These are phyloP conservation scores for Ceratocystis colombiana DNA, from an alignment of 2,329 filamentous ascomycete genomes.

Conservation along the genomic window DNA sequence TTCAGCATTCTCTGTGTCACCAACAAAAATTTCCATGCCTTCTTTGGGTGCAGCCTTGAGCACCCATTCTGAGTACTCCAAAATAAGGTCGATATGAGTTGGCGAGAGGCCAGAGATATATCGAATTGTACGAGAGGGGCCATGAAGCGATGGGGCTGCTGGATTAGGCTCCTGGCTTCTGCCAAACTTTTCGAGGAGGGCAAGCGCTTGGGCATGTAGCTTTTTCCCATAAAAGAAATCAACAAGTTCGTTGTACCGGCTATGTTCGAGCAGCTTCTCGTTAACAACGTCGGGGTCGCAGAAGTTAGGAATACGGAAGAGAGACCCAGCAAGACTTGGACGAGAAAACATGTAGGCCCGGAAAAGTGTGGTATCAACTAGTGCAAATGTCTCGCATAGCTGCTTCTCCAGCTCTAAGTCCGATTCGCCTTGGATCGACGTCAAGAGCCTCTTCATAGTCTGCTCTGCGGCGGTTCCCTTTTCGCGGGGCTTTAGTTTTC, in stretches of 20 bases:
- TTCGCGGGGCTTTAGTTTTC: constrained; percentile 47
- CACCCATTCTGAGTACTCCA: constrained; percentile 88
- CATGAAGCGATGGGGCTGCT: constrained; percentile 51
- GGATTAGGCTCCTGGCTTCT: constrained; percentile 44
- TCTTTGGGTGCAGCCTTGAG: constrained; percentile 59
- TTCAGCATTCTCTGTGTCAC: constrained; percentile 91
- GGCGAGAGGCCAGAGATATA: constrained; percentile 86
- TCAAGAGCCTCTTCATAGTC: constrained; percentile 43
- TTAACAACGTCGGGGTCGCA: constrained; percentile 94
- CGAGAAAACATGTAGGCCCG: constrained; percentile 88
- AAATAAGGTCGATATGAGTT: constrained; percentile 77
- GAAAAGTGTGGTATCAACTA: constrained; percentile 92
- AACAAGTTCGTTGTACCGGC: constrained; percentile 86
- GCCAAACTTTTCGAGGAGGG: constrained; percentile 73
- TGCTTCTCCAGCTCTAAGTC: constrained; percentile 58
- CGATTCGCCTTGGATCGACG: constrained; percentile 41
- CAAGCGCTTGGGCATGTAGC: constrained; percentile 76
- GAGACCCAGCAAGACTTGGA: constrained; percentile 70
- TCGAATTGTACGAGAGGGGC: constrained; percentile 70
- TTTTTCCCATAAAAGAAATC: constrained; percentile 96
- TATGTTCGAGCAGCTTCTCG: constrained; percentile 77
- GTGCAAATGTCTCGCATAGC: constrained; percentile 63
- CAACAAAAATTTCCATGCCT: constrained; percentile 87
- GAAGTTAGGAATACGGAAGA: constrained; percentile 95
- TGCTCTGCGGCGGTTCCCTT: constrained; percentile 37